Percentiles rank a stretch among this genome's conserved stretches.
phyloP scores from a whole-genome alignment of 805 yeast species.

The Yamadazyma sp. region DNA sequence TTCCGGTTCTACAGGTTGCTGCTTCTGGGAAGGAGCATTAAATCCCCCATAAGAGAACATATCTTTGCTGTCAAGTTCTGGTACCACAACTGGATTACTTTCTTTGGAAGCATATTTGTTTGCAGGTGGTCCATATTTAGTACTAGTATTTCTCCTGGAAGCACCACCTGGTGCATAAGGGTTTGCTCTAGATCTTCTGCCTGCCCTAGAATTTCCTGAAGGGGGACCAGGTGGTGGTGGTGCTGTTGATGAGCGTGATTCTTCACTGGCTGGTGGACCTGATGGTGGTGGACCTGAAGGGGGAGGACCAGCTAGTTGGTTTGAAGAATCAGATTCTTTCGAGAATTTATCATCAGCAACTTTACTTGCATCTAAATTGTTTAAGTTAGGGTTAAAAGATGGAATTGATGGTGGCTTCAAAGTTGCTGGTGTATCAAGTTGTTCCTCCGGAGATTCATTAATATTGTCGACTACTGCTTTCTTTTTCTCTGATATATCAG shows the following conservation, averaged over 20 bases:
- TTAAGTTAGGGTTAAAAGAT: neutral
- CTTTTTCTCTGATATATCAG: conserved; percentile 2
- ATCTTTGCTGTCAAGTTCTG: conserved; percentile 8
- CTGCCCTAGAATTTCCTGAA: conserved; percentile 2
- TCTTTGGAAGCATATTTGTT: conserved; percentile 6
- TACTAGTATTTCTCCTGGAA: conserved; percentile 15
- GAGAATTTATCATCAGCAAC: neutral
- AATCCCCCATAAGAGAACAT: conserved; percentile 16
- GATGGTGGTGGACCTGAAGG: conserved; percentile 5
- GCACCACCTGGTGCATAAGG: conserved; percentile 37
- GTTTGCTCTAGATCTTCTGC: conserved; percentile 25
- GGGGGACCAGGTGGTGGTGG: conserved; percentile 9
- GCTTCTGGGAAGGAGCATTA: neutral
- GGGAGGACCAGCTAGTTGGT: neutral
- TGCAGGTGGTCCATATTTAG: conserved; percentile 26
- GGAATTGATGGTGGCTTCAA: neutral
- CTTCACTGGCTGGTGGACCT: conserved; percentile 10
- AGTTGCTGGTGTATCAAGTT: conserved; percentile 1
- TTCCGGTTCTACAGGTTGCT: conserved; percentile 2
- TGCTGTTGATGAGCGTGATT: conserved; percentile 15
- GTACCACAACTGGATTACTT: conserved; percentile 4
- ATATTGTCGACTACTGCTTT: conserved; percentile 9
- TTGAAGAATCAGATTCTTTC: neutral
- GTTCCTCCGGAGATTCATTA: conserved; percentile 13
- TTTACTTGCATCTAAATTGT: neutral